These are phyloP conservation scores for Taiozyma sp. DNA, from an alignment of 1,139 yeast species.

Conservation along the genomic window DNA sequence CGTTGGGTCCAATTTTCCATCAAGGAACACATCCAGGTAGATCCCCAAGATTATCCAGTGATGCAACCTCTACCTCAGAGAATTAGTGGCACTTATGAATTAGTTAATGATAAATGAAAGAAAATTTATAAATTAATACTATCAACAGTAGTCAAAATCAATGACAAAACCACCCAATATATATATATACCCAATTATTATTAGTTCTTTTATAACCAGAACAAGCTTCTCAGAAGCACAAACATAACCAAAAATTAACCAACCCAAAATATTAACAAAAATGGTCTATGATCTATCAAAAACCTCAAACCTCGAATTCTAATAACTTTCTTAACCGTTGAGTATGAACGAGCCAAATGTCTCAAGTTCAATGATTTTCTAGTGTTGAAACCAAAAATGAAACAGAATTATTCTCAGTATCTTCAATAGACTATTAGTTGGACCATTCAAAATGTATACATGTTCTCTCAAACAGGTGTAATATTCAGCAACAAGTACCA, in stretches of 20 bases:
- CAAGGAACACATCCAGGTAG: constrained; percentile 36
- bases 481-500: background rate
- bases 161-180: background rate
- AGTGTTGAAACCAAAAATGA: background rate
- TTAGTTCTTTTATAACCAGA: background rate
- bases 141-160: background rate
- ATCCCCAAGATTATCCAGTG: constrained; percentile 35
- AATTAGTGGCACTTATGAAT: background rate
- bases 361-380: constrained; percentile 5
- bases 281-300: background rate
- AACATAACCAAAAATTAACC: background rate
- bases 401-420: background rate
- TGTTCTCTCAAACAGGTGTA: background rate
- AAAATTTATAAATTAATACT: background rate
- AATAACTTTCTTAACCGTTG: background rate
- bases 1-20: constrained; percentile 42
- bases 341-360: constrained; percentile 10
- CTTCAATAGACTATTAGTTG: background rate
- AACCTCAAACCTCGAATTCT: background rate
- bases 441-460: background rate
- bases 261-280: background rate
- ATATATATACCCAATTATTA: background rate
- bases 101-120: background rate
- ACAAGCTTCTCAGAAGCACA: background rate
- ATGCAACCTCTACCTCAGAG: background rate